These are phyloP conservation scores for Schizothecium vesticola DNA, from an alignment of 495 filamentous ascomycete genomes.

Conservation along the genomic window DNA sequence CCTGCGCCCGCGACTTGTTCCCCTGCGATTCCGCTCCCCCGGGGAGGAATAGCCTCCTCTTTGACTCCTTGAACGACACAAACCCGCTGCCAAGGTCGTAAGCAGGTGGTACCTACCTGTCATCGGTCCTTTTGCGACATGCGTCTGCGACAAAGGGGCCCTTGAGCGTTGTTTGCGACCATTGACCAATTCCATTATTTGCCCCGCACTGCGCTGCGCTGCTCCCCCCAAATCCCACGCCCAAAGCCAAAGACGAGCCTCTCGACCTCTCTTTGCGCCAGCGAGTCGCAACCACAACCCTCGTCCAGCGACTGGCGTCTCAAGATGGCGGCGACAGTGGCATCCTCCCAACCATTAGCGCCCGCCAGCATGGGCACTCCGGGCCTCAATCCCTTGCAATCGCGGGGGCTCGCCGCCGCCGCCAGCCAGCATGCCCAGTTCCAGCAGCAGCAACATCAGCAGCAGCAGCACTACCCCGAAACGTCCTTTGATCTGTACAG, in stretches of 20 bases:
- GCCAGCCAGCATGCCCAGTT: conserved; percentile 17
- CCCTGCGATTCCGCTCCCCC: no score
- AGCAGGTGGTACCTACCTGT: neutral
- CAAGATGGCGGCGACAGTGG: conserved; percentile 31
- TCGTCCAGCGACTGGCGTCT: neutral
- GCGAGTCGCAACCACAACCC: neutral
- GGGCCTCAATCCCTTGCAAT: conserved; percentile 27
- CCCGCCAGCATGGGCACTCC: conserved; percentile 14
- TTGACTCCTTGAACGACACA: neutral
- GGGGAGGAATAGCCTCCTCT: no score
- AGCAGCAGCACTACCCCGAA: conserved; percentile 7
- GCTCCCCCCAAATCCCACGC: neutral
- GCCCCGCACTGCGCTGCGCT: conserved; percentile 2
- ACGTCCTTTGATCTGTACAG: conserved; percentile 21
- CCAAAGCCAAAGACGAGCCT: neutral
- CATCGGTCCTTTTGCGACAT: neutral
- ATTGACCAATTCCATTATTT: conserved; percentile 6
- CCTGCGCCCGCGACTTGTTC: no score
- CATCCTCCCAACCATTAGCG: conserved; percentile 23
- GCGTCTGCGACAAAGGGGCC: conserved; percentile 3
- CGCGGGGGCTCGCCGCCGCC: conserved; percentile 18
- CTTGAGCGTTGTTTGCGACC: conserved; percentile 4
- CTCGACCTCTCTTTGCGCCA: neutral
- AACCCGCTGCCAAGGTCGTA: neutral
- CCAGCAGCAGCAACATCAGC: conserved; percentile 23